Percentiles rank a stretch among this genome's conserved stretches.
Evolutionary conservation across 176 grass and related monocot genomes (phyloP).

Genomic region (Elymus sibiricus): DNA sequence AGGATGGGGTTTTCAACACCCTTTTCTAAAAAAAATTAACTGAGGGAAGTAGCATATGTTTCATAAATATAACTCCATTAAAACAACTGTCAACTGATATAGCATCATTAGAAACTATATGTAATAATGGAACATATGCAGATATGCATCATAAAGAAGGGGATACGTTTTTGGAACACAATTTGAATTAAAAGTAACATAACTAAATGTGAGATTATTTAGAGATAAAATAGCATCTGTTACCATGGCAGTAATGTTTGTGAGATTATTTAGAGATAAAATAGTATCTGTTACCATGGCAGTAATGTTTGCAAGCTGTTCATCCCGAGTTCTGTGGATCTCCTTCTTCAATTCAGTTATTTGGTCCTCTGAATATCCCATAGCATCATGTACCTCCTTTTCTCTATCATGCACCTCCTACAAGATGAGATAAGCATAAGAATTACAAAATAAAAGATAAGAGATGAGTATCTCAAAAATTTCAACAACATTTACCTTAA

Average conservation of each 20-base stretch:
- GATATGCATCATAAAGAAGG: neutral
- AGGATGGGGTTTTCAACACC: neutral
- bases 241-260: conserved; percentile 74
- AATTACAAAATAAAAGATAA: neutral
- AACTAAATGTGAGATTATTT: neutral
- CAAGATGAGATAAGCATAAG: conserved; percentile 17
- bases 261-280: conserved; percentile 10
- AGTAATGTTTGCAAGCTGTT: conserved; percentile 64
- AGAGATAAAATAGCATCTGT: neutral
- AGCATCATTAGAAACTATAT: neutral
- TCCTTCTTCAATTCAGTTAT: conserved; percentile 66
- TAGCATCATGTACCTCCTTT: conserved; percentile 32
- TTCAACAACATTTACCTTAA: conserved; percentile 51
- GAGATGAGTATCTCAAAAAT: conserved; percentile 5
- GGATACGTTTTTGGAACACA: neutral
- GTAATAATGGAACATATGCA: neutral
- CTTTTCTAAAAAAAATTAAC: neutral
- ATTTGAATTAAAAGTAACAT: neutral
- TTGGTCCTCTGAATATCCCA: conserved; percentile 54
- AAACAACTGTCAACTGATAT: neutral
- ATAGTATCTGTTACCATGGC: conserved; percentile 52
- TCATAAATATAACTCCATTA: neutral
- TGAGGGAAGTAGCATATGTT: neutral
- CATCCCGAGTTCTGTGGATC: conserved; percentile 62
- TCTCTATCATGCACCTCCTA: conserved; percentile 69